A percentile compares a stretch with the other conserved stretches of the same genome.
Evolutionary conservation across 2,329 filamentous ascomycete genomes (phyloP).

Genomic region (Rasamsonia emersonii): DNA sequence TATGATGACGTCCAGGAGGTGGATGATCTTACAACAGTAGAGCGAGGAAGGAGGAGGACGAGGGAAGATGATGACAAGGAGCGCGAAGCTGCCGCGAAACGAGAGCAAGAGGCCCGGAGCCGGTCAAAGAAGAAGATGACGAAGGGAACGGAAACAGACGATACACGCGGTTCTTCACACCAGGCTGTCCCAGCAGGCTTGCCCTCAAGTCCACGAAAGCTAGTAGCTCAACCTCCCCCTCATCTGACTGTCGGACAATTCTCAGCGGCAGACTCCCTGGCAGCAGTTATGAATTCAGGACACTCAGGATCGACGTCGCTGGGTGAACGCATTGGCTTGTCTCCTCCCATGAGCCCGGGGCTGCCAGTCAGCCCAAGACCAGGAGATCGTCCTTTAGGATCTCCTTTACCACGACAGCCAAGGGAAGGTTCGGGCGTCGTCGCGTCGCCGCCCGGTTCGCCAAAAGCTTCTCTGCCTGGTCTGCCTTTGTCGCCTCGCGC

Average conservation of each 20-base stretch:
- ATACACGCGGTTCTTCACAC: conserved; percentile 7
- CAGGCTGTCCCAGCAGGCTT: conserved; percentile 22
- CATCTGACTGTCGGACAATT: conserved; percentile 14
- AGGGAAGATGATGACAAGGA: conserved; percentile 79
- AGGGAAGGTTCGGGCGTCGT: conserved; percentile 41
- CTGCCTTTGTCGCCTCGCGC: conserved; percentile 62
- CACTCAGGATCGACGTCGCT: conserved; percentile 13
- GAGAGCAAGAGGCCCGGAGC: conserved; percentile 63
- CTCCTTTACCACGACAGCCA: conserved; percentile 50
- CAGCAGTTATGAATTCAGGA: conserved; percentile 23
- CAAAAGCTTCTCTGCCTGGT: conserved; percentile 43
- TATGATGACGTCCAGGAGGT: conserved; percentile 71
- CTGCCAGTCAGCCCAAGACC: conserved; percentile 55
- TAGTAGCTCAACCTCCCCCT: conserved; percentile 25
- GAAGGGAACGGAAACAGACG: conserved; percentile 45
- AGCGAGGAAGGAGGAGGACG: conserved; percentile 71
- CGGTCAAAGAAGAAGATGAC: conserved; percentile 63
- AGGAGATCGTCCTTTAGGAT: conserved; percentile 50
- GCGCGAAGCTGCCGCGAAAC: conserved; percentile 58
- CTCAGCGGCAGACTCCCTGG: conserved; percentile 20
- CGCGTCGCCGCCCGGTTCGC: conserved; percentile 61
- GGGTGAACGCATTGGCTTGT: conserved; percentile 29
- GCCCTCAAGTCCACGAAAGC: conserved; percentile 52
- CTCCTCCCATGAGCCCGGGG: conserved; percentile 52
- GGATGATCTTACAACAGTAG: conserved; percentile 49